Conservation (phyloP, 202 grass and related monocot species). For the Zoysia matrella region DNA sequence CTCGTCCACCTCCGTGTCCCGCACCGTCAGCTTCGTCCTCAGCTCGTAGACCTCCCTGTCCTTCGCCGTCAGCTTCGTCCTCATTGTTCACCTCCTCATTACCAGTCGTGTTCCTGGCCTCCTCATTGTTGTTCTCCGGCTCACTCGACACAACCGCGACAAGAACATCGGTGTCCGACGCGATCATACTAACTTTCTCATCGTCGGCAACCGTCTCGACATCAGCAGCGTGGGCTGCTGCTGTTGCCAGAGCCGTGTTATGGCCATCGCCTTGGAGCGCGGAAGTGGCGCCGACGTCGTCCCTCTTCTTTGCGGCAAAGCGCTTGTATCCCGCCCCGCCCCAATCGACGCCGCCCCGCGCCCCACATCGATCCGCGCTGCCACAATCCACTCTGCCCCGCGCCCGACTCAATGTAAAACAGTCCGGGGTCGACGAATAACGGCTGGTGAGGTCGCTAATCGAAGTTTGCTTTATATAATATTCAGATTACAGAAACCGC, state of each 20-base stretch:
- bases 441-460: too few species aligned
- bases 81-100: conserved; percentile 38
- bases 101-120: not conserved
- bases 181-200: not conserved
- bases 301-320: conserved; percentile 32
- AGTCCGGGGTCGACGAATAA: too few species aligned
- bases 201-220: not conserved
- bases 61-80: conserved; percentile 31
- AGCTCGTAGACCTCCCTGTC: conserved; percentile 52
- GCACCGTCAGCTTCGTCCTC: conserved; percentile 34
- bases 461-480: too few species aligned
- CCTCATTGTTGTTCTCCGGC: not conserved
- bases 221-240: not conserved
- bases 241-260: not conserved
- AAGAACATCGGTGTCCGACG: conserved; percentile 24
- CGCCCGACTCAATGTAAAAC: too few species aligned
- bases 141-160: conserved; percentile 16
- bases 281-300: not conserved
- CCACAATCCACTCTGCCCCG: too few species aligned
- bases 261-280: not conserved
- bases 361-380: too few species aligned
- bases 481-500: too few species aligned
- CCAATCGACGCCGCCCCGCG: too few species aligned
- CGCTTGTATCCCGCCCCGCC: conserved; percentile 27
- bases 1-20: conserved; percentile 52